These are phyloP conservation scores for Syzygium oleosum DNA, from an alignment of 345 rosid species.

Conservation along the genomic window DNA sequence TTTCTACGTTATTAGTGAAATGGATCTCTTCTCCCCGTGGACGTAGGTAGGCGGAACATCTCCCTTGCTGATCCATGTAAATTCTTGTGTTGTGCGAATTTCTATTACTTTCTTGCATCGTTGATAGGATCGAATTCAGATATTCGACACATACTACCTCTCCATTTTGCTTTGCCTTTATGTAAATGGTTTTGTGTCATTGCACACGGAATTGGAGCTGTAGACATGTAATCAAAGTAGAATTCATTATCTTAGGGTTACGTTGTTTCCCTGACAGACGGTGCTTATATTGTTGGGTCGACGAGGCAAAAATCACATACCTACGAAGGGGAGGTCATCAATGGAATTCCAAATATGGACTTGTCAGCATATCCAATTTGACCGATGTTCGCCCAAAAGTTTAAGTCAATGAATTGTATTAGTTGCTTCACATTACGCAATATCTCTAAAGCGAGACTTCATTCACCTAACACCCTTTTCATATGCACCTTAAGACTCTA, in stretches of 20 bases:
- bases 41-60: too few relatives aligned
- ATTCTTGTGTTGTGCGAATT: too few relatives aligned
- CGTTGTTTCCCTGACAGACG: background rate
- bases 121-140: too few relatives aligned
- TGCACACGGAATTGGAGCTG: background rate
- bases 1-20: too few relatives aligned
- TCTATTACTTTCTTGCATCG: too few relatives aligned
- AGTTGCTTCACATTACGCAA: background rate
- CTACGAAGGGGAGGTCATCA: background rate
- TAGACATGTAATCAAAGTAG: background rate
- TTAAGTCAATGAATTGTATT: background rate
- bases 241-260: background rate
- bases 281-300: too few relatives aligned
- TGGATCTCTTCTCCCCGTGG: too few relatives aligned
- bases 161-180: background rate
- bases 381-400: background rate
- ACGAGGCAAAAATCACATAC: background rate
- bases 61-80: too few relatives aligned
- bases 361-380: background rate
- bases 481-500: background rate
- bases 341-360: rapidly evolving
- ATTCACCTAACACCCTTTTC: background rate
- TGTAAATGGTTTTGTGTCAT: background rate
- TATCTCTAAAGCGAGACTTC: background rate
- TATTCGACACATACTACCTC: background rate